Evolutionary conservation across 306 rosid species (phyloP), one percentile per base, ranked within the genome.

Genomic region (Benincasa hispida): DNA sequence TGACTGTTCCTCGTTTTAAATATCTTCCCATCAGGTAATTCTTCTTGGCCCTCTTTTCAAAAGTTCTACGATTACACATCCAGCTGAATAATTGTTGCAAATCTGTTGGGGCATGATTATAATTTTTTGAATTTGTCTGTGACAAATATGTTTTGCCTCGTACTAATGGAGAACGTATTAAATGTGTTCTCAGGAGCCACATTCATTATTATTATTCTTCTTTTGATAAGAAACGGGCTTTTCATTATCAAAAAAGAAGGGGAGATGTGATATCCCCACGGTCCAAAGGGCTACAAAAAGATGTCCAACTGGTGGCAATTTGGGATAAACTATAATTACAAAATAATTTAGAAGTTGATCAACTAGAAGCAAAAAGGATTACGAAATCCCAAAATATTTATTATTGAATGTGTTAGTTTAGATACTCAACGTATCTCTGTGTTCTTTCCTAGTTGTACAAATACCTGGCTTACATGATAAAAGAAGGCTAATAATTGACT

Each of bases 21-120:
- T 94, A 92, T 86, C 98, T 94, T 60, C 99, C 99, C 81, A 94
- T 94, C 90, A 94, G 99, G 99, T 91, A 80, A 76, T 84, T 80
- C 74, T 77, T 81, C 41, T 75, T 22, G 15, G 41, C 17, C 76
- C 1, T 66, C 70, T 63, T 19, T 18, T 24, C 21, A 45, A 15
- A 42, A 42, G 54, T 14, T 47, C 27, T 47, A 70, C 58, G 5
- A 21, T 69, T 41, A 45, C 75, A 7, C 17, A 0, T 41, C 37
- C 76, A 3, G 76, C 34, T 45, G 58, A 70, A 70, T 39, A 72
- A 24, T 17, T 5, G 32, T 28, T 50, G 30, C 45, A 14, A 45
- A 25, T 28, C 42, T 72, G 59, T 27, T 48, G 35, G 25, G 32
- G 41, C 37, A 48, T 72, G 35, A 15, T 24, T 22, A 11, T 69